phyloP scores from a whole-genome alignment of 2,329 filamentous ascomycete genomes.

The Fonsecaea pedrosoi region DNA sequence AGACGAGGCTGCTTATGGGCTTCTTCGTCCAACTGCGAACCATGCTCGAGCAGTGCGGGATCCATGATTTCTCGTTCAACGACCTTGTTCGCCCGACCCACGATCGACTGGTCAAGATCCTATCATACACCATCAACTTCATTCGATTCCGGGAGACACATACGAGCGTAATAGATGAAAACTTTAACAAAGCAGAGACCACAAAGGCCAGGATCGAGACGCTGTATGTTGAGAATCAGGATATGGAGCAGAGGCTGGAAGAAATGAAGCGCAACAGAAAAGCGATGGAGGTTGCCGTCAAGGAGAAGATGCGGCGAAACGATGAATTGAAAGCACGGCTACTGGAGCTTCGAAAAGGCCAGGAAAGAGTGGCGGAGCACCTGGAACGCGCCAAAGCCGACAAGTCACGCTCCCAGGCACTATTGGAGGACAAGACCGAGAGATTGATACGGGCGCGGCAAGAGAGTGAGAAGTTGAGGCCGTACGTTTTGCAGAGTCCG shows the following conservation, averaged over 20 bases:
- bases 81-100: conserved; percentile 92
- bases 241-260: conserved; percentile 78
- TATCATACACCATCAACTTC: conserved; percentile 98
- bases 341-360: conserved; percentile 78
- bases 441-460: conserved; percentile 71
- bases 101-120: conserved; percentile 88
- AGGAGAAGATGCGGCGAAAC: conserved; percentile 83
- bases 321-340: conserved; percentile 84
- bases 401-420: conserved; percentile 75
- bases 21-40: conserved; percentile 86
- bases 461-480: conserved; percentile 86
- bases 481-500: conserved; percentile 90
- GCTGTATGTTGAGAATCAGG: conserved; percentile 83
- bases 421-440: conserved; percentile 58
- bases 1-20: conserved; percentile 92
- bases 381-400: conserved; percentile 83
- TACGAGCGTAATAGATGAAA: conserved; percentile 84
- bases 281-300: conserved; percentile 79
- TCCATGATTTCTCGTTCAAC: conserved; percentile 90
- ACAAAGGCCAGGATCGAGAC: conserved; percentile 88
- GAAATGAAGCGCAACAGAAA: conserved; percentile 81
- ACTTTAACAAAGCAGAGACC: conserved; percentile 88
- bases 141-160: conserved; percentile 95
- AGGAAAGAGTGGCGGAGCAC: conserved; percentile 81
- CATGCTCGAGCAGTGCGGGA: conserved; percentile 82